Evolutionary conservation across 768 basidiomycete species (phyloP).

Genomic region (Amanita subjunquillea): DNA sequence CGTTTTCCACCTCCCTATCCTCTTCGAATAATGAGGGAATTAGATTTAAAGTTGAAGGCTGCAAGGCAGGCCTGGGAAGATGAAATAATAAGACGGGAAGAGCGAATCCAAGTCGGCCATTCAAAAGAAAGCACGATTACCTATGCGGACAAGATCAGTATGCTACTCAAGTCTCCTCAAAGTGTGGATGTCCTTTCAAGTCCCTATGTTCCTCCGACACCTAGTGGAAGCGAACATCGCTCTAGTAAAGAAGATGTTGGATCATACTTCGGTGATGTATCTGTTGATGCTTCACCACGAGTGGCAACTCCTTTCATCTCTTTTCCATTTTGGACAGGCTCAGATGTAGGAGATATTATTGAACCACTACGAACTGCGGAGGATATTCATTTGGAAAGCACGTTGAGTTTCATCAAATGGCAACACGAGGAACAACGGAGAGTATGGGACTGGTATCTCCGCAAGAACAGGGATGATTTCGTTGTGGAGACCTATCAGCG

Average conservation of each 20-base stretch:
- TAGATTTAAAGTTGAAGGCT: slow-evolving; percentile 67
- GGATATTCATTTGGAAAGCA: slow-evolving; percentile 71
- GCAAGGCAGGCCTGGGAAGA: slow-evolving; percentile 81
- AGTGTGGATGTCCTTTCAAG: slow-evolving; percentile 23
- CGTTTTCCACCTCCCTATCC: slow-evolving; percentile 90
- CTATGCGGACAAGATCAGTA: slow-evolving; percentile 8
- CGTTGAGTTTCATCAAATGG: slow-evolving; percentile 58
- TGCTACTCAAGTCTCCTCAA: not conserved
- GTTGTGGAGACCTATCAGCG: slow-evolving; percentile 90
- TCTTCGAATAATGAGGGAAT: slow-evolving; percentile 76
- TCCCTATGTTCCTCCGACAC: slow-evolving; percentile 21
- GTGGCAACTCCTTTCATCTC: slow-evolving; percentile 5
- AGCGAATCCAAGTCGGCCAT: slow-evolving; percentile 37
- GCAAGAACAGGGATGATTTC: slow-evolving; percentile 79
- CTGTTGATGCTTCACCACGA: slow-evolving; percentile 11
- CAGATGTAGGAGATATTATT: slow-evolving; percentile 24
- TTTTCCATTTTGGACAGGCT: slow-evolving; percentile 4
- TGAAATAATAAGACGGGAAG: slow-evolving; percentile 70
- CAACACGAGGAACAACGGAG: slow-evolving; percentile 81
- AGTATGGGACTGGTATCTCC: slow-evolving; percentile 93
- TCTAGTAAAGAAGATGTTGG: slow-evolving; percentile 17
- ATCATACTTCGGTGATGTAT: slow-evolving; percentile 21
- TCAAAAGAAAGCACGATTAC: slow-evolving; percentile 33
- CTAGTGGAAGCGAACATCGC: slow-evolving; percentile 21
- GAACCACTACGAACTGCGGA: slow-evolving; percentile 47